Conservation (phyloP, 2,329 filamentous ascomycete species). For the Penicillium sp. region DNA sequence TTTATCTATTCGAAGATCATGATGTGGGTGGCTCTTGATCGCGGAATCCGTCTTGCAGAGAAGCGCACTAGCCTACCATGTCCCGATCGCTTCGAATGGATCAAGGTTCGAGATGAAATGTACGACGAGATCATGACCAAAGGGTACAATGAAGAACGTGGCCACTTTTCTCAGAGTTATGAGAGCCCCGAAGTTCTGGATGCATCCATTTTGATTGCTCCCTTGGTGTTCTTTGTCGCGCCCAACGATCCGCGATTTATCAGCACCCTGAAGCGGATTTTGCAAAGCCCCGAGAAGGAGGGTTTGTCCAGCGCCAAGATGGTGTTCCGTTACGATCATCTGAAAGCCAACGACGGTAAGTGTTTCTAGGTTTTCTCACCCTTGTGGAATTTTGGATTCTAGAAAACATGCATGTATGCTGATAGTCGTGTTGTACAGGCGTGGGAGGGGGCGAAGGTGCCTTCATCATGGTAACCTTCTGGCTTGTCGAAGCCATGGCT, state of each 20-base stretch:
- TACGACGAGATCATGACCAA: slow-evolving; percentile 78
- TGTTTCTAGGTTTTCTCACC: background rate
- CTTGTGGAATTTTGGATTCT: background rate
- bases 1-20: slow-evolving; percentile 82
- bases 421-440: slow-evolving; percentile 45
- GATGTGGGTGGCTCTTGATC: slow-evolving; percentile 79
- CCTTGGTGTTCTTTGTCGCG: slow-evolving; percentile 75
- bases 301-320: slow-evolving; percentile 72
- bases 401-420: slow-evolving; percentile 21
- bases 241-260: slow-evolving; percentile 75
- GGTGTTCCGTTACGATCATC: slow-evolving; percentile 72
- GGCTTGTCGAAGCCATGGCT: slow-evolving; percentile 76
- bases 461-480: slow-evolving; percentile 80
- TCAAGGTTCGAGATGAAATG: slow-evolving; percentile 63
- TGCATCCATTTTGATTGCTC: slow-evolving; percentile 72
- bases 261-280: slow-evolving; percentile 69
- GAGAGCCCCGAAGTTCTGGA: slow-evolving; percentile 69
- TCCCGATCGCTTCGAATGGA: slow-evolving; percentile 66
- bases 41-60: slow-evolving; percentile 69
- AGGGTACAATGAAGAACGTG: slow-evolving; percentile 68
- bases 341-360: slow-evolving; percentile 67
- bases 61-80: slow-evolving; percentile 71
- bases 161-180: slow-evolving; percentile 73
- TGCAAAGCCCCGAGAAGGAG: slow-evolving; percentile 70
- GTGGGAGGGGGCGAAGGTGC: slow-evolving; percentile 73